phyloP scores from a whole-genome alignment of 306 rosid genomes.

The Corylus americana region DNA sequence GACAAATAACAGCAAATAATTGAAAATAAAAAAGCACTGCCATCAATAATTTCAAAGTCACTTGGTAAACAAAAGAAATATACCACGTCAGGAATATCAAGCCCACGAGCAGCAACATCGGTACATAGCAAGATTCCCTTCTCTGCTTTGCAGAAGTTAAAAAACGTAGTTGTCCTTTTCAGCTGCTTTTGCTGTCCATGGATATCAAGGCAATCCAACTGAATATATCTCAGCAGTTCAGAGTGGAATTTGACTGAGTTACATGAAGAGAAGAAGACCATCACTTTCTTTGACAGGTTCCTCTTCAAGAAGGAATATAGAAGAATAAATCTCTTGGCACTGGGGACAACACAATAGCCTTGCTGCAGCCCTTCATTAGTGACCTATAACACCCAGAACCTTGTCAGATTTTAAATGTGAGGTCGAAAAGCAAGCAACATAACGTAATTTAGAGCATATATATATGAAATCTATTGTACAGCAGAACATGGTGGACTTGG shows the following conservation, averaged over 20 bases:
- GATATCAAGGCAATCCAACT: slow-evolving; percentile 74
- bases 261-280: slow-evolving; percentile 98
- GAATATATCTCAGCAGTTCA: slow-evolving; percentile 72
- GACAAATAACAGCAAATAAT: not conserved
- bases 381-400: slow-evolving; percentile 49
- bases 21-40: not conserved
- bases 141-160: slow-evolving; percentile 81
- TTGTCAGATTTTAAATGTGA: slow-evolving; percentile 24
- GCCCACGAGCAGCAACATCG: slow-evolving; percentile 53
- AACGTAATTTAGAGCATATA: not conserved
- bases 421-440: slow-evolving; percentile 9
- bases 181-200: slow-evolving; percentile 97
- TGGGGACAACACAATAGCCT: slow-evolving; percentile 89
- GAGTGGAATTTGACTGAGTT: slow-evolving; percentile 89
- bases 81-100: slow-evolving; percentile 13
- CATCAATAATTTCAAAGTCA: not conserved
- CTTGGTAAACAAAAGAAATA: not conserved
- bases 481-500: not conserved
- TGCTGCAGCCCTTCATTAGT: slow-evolving; percentile 96
- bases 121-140: slow-evolving; percentile 92
- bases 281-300: slow-evolving; percentile 72
- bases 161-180: slow-evolving; percentile 62
- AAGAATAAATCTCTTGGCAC: slow-evolving; percentile 76
- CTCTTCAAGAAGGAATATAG: slow-evolving; percentile 81
- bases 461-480: too few species aligned